Evolutionary conservation across 169 alveolate genomes (phyloP), one percentile per base, ranked within the genome.

Genomic region (Plasmodium knowlesi): DNA sequence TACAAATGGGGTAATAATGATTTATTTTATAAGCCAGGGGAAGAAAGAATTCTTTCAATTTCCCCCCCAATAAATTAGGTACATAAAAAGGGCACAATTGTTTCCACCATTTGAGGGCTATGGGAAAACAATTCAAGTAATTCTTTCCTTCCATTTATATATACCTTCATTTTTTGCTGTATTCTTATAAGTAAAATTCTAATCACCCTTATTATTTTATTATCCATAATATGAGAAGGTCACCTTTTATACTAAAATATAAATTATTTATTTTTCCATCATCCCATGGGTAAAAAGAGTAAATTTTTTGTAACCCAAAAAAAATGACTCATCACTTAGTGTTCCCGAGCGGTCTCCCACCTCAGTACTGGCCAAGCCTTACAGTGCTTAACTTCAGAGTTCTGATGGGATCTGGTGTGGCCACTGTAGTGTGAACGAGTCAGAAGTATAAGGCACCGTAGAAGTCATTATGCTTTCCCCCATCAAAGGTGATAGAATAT

Each of bases 341-440:
- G 94, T 96, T 97, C 98, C 97, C 98, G 96, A 96, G 98, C 97
- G 98, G 98, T 97, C 98, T 96, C 98, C 98, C 98, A 97, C 98
- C 98, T 96, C 96, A 97, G 97, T 97, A 97, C 98, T 97, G 94
- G 95, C 97, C 97, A 43, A 93, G 97, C 98, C 98, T 97, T 94
- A 97, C 93, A 96, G 97, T 98, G 98, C 98, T 97, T 97, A 97
- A 97, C 98, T 97, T 97, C 98, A 96, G 98, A 97, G 98, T 96
- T 97, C 98, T 97, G 97, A 97, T 95, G 98, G 98, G 98, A 97
- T 97, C 98, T 96, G 98, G 98, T 97, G 98, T 97, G 90, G 96
- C 96, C 94, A 97, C 97, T 96, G 93, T 97, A 97, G 98, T 97
- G 96, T 97, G 98, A 89, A 89, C 94, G 94, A 89, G 94, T 89